Evolutionary conservation across 768 basidiomycete genomes (phyloP).

Genomic region (Lactarius sp.): DNA sequence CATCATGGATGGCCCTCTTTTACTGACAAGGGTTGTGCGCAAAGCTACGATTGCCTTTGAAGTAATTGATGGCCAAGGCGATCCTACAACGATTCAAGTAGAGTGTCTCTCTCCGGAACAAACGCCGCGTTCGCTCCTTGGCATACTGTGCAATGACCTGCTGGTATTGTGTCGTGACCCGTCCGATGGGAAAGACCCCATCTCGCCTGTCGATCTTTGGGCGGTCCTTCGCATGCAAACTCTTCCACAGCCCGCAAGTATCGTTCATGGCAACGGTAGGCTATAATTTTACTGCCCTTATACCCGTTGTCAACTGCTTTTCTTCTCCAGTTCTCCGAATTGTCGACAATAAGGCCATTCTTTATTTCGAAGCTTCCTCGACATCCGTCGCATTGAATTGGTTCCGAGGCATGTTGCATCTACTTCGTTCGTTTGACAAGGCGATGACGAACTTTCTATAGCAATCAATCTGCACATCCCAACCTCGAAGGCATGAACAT

Average conservation of each 20-base stretch:
- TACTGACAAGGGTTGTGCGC: constrained; percentile 85
- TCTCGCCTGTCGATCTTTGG: constrained; percentile 84
- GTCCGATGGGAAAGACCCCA: constrained; percentile 70
- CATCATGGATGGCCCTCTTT: constrained; percentile 85
- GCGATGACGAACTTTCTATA: constrained; percentile 30
- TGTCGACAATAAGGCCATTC: constrained; percentile 87
- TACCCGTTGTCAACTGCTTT: constrained; percentile 9
- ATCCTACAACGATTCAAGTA: constrained; percentile 77
- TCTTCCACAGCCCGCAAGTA: constrained; percentile 81
- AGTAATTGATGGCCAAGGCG: constrained; percentile 69
- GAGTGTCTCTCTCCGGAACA: constrained; percentile 86
- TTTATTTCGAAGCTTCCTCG: constrained; percentile 83
- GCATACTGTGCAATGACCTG: constrained; percentile 89
- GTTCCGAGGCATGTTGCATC: constrained; percentile 65
- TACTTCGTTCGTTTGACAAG: constrained; percentile 2
- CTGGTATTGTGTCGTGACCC: constrained; percentile 89
- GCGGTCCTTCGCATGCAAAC: constrained; percentile 96
- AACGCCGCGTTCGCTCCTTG: constrained; percentile 72
- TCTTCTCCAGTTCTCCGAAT: constrained; percentile 61
- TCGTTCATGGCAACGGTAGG: constrained; percentile 81
- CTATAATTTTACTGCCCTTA: constrained; percentile 5
- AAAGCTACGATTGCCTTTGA: constrained; percentile 81
- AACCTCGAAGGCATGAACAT: constrained; percentile 62
- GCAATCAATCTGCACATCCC: constrained; percentile 90
- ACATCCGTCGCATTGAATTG: constrained; percentile 83